These are phyloP conservation scores for Xylariales sp. DNA, from an alignment of 2,329 filamentous ascomycete genomes.

Conservation along the genomic window DNA sequence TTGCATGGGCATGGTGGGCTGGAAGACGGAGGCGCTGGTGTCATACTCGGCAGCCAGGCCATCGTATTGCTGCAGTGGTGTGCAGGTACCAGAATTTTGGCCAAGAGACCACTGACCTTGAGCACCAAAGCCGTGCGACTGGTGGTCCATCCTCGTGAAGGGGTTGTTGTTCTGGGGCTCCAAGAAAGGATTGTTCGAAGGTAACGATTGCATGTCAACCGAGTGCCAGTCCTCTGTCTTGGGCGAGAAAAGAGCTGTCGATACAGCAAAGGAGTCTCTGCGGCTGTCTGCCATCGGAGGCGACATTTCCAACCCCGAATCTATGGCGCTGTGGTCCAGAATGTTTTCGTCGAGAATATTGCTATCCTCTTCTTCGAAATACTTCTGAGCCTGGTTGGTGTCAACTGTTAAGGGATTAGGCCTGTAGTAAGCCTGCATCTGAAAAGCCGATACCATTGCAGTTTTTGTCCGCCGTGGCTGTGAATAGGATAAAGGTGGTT, in stretches of 20 bases:
- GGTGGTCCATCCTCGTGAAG: constrained; percentile 63
- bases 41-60: constrained; percentile 55
- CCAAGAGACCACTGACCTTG: constrained; percentile 58
- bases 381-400: constrained; percentile 49
- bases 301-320: constrained; percentile 60
- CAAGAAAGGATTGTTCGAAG: constrained; percentile 61
- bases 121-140: constrained; percentile 39
- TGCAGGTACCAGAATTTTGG: constrained; percentile 65
- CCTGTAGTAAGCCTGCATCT: constrained; percentile 49
- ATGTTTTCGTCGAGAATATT: constrained; percentile 58
- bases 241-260: constrained; percentile 57
- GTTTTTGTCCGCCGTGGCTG: constrained; percentile 12
- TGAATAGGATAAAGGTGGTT: too few species aligned
- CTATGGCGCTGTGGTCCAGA: constrained; percentile 54
- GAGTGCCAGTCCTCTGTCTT: constrained; percentile 62
- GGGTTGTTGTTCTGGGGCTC: constrained; percentile 58
- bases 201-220: constrained; percentile 60
- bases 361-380: constrained; percentile 58
- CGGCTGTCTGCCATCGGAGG: constrained; percentile 59
- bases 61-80: constrained; percentile 69
- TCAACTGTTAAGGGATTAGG: constrained; percentile 47
- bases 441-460: constrained; percentile 48
- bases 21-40: constrained; percentile 45
- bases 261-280: constrained; percentile 59
- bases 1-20: constrained; percentile 45